Percentiles rank a stretch among this genome's conserved stretches.
Conservation (phyloP, 2,329 filamentous ascomycete genomes). For the Ophiostoma fasciatum region DNA sequence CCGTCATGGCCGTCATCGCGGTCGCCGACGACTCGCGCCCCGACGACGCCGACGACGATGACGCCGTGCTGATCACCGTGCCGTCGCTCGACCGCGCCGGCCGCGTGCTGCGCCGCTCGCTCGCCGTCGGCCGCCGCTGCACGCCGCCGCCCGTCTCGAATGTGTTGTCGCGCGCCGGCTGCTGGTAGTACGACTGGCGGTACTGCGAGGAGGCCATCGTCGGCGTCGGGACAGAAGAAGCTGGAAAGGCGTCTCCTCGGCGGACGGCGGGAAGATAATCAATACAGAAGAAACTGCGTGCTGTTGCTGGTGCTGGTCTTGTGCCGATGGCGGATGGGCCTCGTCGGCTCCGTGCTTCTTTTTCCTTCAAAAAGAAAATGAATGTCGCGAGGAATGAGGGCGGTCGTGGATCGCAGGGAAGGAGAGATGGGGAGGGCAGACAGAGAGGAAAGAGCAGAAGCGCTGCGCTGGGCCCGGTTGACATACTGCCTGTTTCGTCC, state of each 20-base stretch:
- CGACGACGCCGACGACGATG: constrained; percentile 59
- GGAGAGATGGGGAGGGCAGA: neutral
- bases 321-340: too few species aligned
- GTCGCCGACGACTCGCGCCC: constrained; percentile 68
- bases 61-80: constrained; percentile 72
- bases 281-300: neutral
- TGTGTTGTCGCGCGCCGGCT: constrained; percentile 24
- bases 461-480: constrained; percentile 5
- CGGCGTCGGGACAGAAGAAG: neutral
- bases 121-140: constrained; percentile 20
- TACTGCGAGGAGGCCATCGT: constrained; percentile 44
- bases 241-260: neutral
- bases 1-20: constrained; percentile 50
- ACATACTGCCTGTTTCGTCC: constrained; percentile 11
- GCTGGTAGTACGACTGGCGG: constrained; percentile 37
- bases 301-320: too few species aligned
- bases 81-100: constrained; percentile 66
- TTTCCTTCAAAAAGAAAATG: neutral
- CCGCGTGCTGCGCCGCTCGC: constrained; percentile 31
- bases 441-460: neutral
- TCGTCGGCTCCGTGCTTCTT: too few species aligned
- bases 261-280: neutral
- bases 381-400: neutral
- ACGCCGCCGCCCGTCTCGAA: constrained; percentile 26
- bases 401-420: neutral